Base-by-base conservation (phyloP, 2,329 filamentous ascomycete genomes). In the Aspergillus novofumigatus region DNA sequence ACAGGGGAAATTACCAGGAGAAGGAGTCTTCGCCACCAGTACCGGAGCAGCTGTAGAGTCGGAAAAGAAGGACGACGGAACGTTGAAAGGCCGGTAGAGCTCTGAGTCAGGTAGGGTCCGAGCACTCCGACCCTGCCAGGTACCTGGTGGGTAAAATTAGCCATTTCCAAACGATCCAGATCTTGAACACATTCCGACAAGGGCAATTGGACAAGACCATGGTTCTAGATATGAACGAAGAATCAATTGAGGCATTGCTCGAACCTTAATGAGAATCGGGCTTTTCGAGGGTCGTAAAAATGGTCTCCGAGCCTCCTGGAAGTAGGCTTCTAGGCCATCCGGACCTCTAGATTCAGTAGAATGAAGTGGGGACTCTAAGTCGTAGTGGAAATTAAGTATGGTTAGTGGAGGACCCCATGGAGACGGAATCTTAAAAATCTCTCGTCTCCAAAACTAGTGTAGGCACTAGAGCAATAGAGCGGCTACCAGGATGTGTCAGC, bases 1-100 rank as follows among this genome's bases (percentile, higher is more conserved):
- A 58, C 56, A 58, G 49, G 32, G 49, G 26, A 29, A 44, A 51
- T 55, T 42, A 48, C 23, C 14, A 47, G 49, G 51, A 35, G 49
- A 11, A 47, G 14, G 44, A 23, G 23, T 6, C 8, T 26, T 47
- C 32, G 49, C 49, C 32, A 38, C 49, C 49, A 42, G 10, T 47
- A 47, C 21, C 44, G 21, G 26, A 47, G 44, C 14, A 14, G 11
- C 10, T 47, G 23, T 21, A 47, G 44, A 47, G 21, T 23, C 9
- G n/a, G n/a, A 23, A 11, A 45, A 23, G 42, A 21, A 11, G 7
- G 42, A 21, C 20, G 11, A 47, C 32, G 44, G 23, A 26, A 47
- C 23, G 23, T 26, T 47, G 23, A 47, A 14, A 23, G 11, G 4
- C 23, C 8, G 21, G 14, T 23, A 47, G 21, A 47, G 44, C 8